Evolutionary conservation across 73 alveolate species (phyloP).

Genomic region (Paramecium bursaria): DNA sequence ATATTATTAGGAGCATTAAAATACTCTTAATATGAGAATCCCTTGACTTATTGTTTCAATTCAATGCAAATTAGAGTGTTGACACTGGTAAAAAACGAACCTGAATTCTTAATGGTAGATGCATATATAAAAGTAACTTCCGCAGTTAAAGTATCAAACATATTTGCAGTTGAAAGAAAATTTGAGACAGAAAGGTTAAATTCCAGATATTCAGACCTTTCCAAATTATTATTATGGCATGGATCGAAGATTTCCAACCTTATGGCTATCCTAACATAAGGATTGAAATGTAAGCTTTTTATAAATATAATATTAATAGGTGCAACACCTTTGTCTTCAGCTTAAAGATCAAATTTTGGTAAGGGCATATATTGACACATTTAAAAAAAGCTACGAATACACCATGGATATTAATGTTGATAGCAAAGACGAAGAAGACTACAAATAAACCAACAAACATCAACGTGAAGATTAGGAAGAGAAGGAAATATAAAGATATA

Average conservation of each 20-base stretch:
- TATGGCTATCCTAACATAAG: slow-evolving; percentile 84
- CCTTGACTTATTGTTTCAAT: slow-evolving; percentile 89
- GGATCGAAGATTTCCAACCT: slow-evolving; percentile 92
- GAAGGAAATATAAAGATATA: slow-evolving; percentile 57
- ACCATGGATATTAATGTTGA: slow-evolving; percentile 41
- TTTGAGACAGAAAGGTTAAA: slow-evolving; percentile 84
- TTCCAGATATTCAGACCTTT: slow-evolving; percentile 73
- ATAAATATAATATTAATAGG: slow-evolving; percentile 70
- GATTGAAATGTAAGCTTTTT: slow-evolving; percentile 58
- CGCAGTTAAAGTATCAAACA: slow-evolving; percentile 85
- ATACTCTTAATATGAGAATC: slow-evolving; percentile 77
- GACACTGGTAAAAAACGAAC: slow-evolving; percentile 71
- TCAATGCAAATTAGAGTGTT: slow-evolving; percentile 83
- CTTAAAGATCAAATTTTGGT: slow-evolving; percentile 87
- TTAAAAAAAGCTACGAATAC: slow-evolving; percentile 80
- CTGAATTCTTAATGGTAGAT: slow-evolving; percentile 81
- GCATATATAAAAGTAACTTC: slow-evolving; percentile 79
- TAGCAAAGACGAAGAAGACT: slow-evolving; percentile 44
- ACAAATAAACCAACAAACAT: too few relatives aligned
- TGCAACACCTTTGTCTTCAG: slow-evolving; percentile 92
- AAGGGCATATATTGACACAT: slow-evolving; percentile 94
- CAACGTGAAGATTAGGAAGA: slow-evolving; percentile 31
- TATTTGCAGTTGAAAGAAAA: slow-evolving; percentile 84
- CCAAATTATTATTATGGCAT: slow-evolving; percentile 91
- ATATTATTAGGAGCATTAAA: slow-evolving; percentile 94